phyloP scores from a whole-genome alignment of 768 basidiomycete genomes.

The Termitomyces sp. region DNA sequence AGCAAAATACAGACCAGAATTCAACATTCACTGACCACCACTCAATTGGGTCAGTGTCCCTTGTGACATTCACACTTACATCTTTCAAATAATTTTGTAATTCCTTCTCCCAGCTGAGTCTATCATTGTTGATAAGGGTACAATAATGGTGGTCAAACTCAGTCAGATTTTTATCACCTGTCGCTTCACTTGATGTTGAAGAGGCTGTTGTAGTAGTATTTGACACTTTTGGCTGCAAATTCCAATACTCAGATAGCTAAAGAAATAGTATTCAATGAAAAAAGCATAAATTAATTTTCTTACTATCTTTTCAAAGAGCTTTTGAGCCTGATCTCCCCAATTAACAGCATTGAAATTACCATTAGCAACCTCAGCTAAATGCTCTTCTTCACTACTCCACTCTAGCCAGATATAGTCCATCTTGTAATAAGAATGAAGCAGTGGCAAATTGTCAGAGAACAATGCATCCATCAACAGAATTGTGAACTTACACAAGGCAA shows the following conservation, averaged over 20 bases:
- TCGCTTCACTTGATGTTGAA: no score
- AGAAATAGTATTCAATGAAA: neutral
- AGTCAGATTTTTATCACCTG: no score
- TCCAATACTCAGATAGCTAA: no score
- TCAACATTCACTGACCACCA: no score
- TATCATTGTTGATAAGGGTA: neutral
- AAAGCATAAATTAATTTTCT: neutral
- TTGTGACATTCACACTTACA: neutral
- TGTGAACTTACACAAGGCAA: no score
- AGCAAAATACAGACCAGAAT: neutral
- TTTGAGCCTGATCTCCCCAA: constrained; percentile 16
- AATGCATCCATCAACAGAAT: no score
- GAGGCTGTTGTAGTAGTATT: no score
- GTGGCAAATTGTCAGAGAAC: no score
- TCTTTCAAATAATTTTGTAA: neutral
- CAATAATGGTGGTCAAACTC: no score
- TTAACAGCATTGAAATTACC: constrained; percentile 15
- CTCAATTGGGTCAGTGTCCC: neutral
- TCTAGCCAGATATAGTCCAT: constrained; percentile 18
- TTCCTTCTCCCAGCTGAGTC: neutral
- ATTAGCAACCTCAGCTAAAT: constrained; percentile 8
- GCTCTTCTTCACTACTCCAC: constrained; percentile 26
- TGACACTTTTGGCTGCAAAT: no score
- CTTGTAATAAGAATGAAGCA: constrained; percentile 30
- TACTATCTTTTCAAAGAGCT: constrained; percentile 13